phyloP scores from a whole-genome alignment of 2,329 filamentous ascomycete species.

The Penicillium capsulatum region DNA sequence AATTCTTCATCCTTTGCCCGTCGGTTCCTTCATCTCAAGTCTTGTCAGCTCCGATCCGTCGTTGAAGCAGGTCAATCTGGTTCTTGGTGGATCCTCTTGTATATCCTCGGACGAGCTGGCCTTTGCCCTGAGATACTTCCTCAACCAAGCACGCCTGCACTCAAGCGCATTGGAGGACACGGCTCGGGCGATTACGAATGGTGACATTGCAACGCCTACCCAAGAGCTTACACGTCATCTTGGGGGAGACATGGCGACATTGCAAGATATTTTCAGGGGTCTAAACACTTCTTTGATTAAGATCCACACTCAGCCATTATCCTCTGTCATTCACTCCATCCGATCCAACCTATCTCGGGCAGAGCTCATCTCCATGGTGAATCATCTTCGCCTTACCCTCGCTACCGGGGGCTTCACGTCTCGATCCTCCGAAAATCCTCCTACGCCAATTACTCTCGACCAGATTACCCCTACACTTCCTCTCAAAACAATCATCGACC shows the following conservation, averaged over 20 bases:
- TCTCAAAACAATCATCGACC: slow-evolving; percentile 38
- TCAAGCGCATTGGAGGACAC: slow-evolving; percentile 33
- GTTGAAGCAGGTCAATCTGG: slow-evolving; percentile 34
- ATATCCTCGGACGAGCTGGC: slow-evolving; percentile 40
- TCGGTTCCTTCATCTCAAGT: slow-evolving; percentile 38
- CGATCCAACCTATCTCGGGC: slow-evolving; percentile 38
- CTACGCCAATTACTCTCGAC: slow-evolving; percentile 33
- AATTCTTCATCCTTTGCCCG: slow-evolving; percentile 36
- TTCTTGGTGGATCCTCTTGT: slow-evolving; percentile 35
- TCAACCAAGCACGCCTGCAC: slow-evolving; percentile 37
- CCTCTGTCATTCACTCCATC: slow-evolving; percentile 31
- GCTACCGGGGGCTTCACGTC: slow-evolving; percentile 42
- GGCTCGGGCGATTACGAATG: slow-evolving; percentile 30
- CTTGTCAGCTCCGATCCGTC: slow-evolving; percentile 40
- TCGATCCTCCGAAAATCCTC: slow-evolving; percentile 40
- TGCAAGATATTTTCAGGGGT: slow-evolving; percentile 36
- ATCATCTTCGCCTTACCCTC: slow-evolving; percentile 43
- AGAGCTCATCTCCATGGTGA: slow-evolving; percentile 39
- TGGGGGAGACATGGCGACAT: slow-evolving; percentile 18
- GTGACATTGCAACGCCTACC: slow-evolving; percentile 23
- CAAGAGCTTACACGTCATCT: slow-evolving; percentile 18
- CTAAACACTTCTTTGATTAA: slow-evolving; percentile 38
- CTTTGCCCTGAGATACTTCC: slow-evolving; percentile 37
- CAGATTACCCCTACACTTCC: slow-evolving; percentile 37
- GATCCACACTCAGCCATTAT: slow-evolving; percentile 33